Percentiles rank a stretch among this genome's conserved stretches.
These are phyloP conservation scores for Globisporangium acanthophoron DNA, from an alignment of 352 stramenopile species.

Conservation along the genomic window DNA sequence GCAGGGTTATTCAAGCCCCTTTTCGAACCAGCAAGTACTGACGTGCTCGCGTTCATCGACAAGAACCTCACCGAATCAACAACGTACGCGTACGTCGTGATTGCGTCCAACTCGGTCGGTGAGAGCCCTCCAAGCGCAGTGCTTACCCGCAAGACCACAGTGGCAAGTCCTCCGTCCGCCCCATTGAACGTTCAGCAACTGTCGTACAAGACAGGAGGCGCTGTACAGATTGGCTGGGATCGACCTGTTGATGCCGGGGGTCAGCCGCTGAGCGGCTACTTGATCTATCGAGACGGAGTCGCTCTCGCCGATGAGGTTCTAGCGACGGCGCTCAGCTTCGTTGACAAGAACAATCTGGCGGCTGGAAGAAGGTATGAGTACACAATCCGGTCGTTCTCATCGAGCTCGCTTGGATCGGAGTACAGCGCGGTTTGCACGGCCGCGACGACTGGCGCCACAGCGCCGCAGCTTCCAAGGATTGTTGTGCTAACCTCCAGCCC, in stretches of 20 bases:
- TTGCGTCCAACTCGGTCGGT: constrained; percentile 30
- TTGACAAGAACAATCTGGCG: constrained; percentile 26
- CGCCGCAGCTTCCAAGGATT: constrained; percentile 19
- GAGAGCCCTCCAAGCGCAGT: constrained; percentile 26
- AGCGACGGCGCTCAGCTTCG: constrained; percentile 18
- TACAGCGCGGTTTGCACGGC: constrained; percentile 29
- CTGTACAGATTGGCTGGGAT: constrained; percentile 54
- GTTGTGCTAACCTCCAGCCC: constrained; percentile 13
- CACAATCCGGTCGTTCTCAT: constrained; percentile 31
- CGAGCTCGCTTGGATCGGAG: constrained; percentile 31
- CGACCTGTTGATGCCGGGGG: constrained; percentile 49
- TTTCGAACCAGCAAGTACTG: constrained; percentile 17
- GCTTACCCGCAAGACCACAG: constrained; percentile 28
- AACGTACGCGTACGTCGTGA: constrained; percentile 41
- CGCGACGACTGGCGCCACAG: constrained; percentile 28
- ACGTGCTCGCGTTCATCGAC: constrained; percentile 27
- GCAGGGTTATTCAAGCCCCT: constrained; percentile 14
- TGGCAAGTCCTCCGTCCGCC: constrained; percentile 36
- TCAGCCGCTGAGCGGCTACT: constrained; percentile 35
- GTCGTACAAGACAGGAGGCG: constrained; percentile 36
- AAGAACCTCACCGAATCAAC: constrained; percentile 44
- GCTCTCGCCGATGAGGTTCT: constrained; percentile 20
- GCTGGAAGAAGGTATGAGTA: constrained; percentile 45
- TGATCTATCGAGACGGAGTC: constrained; percentile 43
- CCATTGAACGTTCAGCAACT: constrained; percentile 40